phyloP scores from a whole-genome alignment of 257 asterid species.

The Anisodus tanguticus region DNA sequence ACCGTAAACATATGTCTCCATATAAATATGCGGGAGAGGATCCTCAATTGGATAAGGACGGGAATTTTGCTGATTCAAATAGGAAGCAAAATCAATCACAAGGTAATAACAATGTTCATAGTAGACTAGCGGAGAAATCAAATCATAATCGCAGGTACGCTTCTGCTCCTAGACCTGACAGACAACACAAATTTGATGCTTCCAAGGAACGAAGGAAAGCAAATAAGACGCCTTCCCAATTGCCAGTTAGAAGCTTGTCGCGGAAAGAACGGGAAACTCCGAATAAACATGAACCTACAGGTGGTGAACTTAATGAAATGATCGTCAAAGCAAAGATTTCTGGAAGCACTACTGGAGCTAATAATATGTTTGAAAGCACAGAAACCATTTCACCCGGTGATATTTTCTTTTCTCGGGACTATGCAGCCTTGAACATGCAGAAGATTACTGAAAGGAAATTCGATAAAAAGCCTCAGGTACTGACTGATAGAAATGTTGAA shows the following conservation, averaged over 20 bases:
- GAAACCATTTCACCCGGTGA: slow-evolving; percentile 72
- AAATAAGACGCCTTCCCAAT: slow-evolving; percentile 26
- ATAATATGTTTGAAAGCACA: slow-evolving; percentile 51
- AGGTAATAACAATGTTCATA: slow-evolving; percentile 34
- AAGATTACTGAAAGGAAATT: slow-evolving; percentile 31
- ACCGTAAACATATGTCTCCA: slow-evolving; percentile 51
- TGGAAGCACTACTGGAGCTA: slow-evolving; percentile 33
- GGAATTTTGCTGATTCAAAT: not conserved
- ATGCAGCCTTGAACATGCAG: slow-evolving; percentile 37
- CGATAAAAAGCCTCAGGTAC: slow-evolving; percentile 50
- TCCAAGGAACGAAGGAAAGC: slow-evolving; percentile 36
- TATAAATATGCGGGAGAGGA: slow-evolving; percentile 37
- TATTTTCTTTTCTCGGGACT: slow-evolving; percentile 63
- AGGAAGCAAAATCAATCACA: slow-evolving; percentile 31
- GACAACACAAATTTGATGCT: slow-evolving; percentile 31
- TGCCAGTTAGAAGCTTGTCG: slow-evolving; percentile 16
- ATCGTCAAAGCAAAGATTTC: slow-evolving; percentile 61
- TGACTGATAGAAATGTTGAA: slow-evolving; percentile 33
- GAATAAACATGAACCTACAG: slow-evolving; percentile 47
- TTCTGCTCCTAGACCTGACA: slow-evolving; percentile 61
- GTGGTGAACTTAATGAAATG: slow-evolving; percentile 74
- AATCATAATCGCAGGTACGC: slow-evolving; percentile 43
- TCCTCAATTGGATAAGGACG: not conserved
- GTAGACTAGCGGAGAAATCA: slow-evolving; percentile 34
- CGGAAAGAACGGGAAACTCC: slow-evolving; percentile 40